Percentiles rank a stretch among this genome's conserved stretches.
phyloP scores from a whole-genome alignment of 1,139 yeast species.

The Tardiomyces depauwii region DNA sequence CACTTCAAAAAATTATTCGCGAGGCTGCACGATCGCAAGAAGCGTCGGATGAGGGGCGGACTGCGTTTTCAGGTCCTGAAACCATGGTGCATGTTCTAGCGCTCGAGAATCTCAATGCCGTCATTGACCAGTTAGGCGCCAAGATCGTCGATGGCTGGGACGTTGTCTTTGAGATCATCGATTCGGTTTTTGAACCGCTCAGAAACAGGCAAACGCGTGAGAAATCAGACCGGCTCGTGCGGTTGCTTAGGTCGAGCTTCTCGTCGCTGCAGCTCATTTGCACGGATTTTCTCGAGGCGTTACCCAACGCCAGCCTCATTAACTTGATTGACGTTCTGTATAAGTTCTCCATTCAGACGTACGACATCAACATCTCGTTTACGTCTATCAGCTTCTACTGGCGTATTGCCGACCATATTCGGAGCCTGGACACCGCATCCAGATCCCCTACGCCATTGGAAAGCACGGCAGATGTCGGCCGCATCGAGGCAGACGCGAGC shows the following conservation, averaged over 20 bases:
- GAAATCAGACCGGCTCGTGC: slow-evolving; percentile 28
- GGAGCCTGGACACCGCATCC: slow-evolving; percentile 14
- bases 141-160: slow-evolving; percentile 57
- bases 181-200: slow-evolving; percentile 41
- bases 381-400: slow-evolving; percentile 88
- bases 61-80: not conserved
- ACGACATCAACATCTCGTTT: slow-evolving; percentile 76
- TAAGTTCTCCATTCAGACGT: slow-evolving; percentile 57
- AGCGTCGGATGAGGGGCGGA: not conserved
- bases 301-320: slow-evolving; percentile 51
- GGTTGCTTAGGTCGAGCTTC: slow-evolving; percentile 53
- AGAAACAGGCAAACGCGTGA: not conserved
- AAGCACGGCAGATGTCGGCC: not conserved
- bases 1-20: not conserved
- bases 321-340: slow-evolving; percentile 59
- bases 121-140: slow-evolving; percentile 21
- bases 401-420: slow-evolving; percentile 73
- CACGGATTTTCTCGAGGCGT: slow-evolving; percentile 65
- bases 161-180: slow-evolving; percentile 54
- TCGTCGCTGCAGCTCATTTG: slow-evolving; percentile 72
- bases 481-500: slow-evolving; percentile 2
- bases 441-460: not conserved
- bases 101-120: not conserved
- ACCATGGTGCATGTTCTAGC: not conserved
- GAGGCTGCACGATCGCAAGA: not conserved